These are phyloP conservation scores for Verticillium dahliae DNA, from an alignment of 2,329 filamentous ascomycete species.

Conservation along the genomic window DNA sequence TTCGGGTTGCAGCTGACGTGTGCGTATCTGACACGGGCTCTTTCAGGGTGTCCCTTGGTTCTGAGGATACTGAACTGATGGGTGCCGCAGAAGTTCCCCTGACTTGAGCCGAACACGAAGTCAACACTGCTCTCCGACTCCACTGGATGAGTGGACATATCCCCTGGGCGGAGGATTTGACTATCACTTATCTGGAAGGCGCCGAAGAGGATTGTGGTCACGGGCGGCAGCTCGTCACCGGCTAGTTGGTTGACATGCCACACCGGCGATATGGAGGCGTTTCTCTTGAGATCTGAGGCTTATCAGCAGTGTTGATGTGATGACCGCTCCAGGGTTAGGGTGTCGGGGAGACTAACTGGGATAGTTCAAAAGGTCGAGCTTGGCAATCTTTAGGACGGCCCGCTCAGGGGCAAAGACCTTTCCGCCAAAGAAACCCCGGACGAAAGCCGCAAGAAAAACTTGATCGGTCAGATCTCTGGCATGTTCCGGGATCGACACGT, in stretches of 20 bases:
- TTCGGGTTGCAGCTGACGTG: conserved; percentile 19
- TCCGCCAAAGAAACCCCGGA: conserved; percentile 22
- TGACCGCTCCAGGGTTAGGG: too few species aligned
- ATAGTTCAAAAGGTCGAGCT: not conserved
- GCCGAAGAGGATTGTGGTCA: conserved; percentile 17
- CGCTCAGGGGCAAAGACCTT: conserved; percentile 20
- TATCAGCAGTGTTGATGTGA: too few species aligned
- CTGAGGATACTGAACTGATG: conserved; percentile 21
- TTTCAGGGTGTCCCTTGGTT: not conserved
- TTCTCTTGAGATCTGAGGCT: not conserved
- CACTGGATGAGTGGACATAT: not conserved
- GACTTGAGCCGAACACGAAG: conserved; percentile 20
- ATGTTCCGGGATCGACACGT: conserved; percentile 13
- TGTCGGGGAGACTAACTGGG: conserved; percentile 1
- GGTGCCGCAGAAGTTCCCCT: conserved; percentile 16
- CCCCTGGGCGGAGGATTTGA: not conserved
- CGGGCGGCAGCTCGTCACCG: conserved; percentile 7
- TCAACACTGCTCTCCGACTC: conserved; percentile 18
- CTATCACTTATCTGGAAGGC: conserved; percentile 18
- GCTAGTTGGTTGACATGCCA: not conserved
- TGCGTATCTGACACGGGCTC: conserved; percentile 11
- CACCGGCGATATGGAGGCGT: not conserved
- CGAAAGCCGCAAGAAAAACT: conserved; percentile 18
- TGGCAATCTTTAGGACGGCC: conserved; percentile 4
- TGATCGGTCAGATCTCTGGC: conserved; percentile 15